A percentile compares a stretch with the other conserved stretches of the same genome.
These are phyloP conservation scores for Pichia nanzhaoensis DNA, from an alignment of 805 yeast species.

Conservation along the genomic window DNA sequence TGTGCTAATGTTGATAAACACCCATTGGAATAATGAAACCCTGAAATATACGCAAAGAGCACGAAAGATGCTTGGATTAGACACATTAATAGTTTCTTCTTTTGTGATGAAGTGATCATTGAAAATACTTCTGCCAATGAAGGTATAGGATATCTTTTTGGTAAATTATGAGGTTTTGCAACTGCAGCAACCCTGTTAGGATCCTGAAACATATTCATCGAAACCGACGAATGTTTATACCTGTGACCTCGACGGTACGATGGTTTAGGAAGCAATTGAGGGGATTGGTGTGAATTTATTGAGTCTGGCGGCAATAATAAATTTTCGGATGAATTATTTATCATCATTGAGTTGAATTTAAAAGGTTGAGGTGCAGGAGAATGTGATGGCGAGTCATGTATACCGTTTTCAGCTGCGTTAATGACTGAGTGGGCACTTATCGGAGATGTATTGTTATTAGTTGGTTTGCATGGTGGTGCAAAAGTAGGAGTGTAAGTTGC, in stretches of 20 bases:
- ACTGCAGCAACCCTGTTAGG: constrained; percentile 49
- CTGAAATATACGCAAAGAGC: constrained; percentile 49
- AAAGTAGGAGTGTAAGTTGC: constrained; percentile 18
- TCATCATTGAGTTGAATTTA: constrained; percentile 51
- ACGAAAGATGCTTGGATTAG: constrained; percentile 50
- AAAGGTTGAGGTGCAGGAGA: constrained; percentile 42
- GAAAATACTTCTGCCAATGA: constrained; percentile 53
- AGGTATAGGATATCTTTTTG: constrained; percentile 69
- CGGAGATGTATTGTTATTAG: constrained; percentile 21
- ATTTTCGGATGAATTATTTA: constrained; percentile 20
- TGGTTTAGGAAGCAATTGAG: constrained; percentile 33
- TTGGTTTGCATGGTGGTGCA: constrained; percentile 15
- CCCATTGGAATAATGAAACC: constrained; percentile 49
- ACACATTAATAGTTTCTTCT: constrained; percentile 53
- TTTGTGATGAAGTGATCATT: constrained; percentile 55
- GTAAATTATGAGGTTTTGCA: constrained; percentile 55
- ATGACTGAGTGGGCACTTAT: constrained; percentile 21
- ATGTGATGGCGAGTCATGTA: constrained; percentile 11
- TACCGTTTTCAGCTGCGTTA: constrained; percentile 10
- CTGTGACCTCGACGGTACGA: constrained; percentile 89
- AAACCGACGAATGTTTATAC: constrained; percentile 92
- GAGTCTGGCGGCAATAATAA: not conserved
- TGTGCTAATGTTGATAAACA: constrained; percentile 78
- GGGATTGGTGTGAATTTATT: constrained; percentile 4
- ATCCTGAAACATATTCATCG: constrained; percentile 92